phyloP scores from a whole-genome alignment of 2,329 filamentous ascomycete species.

The Alternaria arbusti region DNA sequence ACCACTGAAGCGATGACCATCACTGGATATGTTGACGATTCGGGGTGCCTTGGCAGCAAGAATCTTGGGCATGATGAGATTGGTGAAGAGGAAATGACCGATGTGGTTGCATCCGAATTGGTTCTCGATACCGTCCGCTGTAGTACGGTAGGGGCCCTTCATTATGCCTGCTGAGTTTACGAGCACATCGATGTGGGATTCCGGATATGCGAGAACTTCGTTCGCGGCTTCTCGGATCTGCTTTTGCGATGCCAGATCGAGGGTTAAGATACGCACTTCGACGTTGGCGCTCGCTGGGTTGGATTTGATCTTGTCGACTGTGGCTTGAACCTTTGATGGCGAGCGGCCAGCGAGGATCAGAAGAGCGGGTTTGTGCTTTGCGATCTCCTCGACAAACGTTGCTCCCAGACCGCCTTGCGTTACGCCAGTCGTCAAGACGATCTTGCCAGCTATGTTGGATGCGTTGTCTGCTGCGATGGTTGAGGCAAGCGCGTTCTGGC shows the following conservation, averaged over 20 bases:
- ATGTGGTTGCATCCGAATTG: slow-evolving; percentile 59
- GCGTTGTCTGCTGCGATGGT: slow-evolving; percentile 51
- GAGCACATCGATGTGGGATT: slow-evolving; percentile 51
- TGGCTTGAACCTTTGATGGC: slow-evolving; percentile 48
- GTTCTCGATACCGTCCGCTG: slow-evolving; percentile 46
- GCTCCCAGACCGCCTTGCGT: slow-evolving; percentile 38
- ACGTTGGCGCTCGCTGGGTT: slow-evolving; percentile 41
- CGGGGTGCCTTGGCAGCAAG: slow-evolving; percentile 40
- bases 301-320: slow-evolving; percentile 46
- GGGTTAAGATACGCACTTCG: slow-evolving; percentile 33
- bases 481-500: slow-evolving; percentile 29
- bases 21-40: slow-evolving; percentile 53
- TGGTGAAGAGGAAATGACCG: slow-evolving; percentile 56
- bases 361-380: slow-evolving; percentile 33
- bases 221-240: slow-evolving; percentile 46
- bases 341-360: slow-evolving; percentile 52
- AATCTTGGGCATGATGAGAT: slow-evolving; percentile 54
- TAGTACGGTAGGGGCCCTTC: slow-evolving; percentile 36
- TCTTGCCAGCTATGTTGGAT: slow-evolving; percentile 53
- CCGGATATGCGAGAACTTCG: slow-evolving; percentile 32
- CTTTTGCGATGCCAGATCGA: slow-evolving; percentile 48
- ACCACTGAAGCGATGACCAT: slow-evolving; percentile 48
- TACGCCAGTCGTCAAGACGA: slow-evolving; percentile 48
- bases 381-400: slow-evolving; percentile 34
- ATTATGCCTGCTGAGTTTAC: slow-evolving; percentile 52